phyloP scores from a whole-genome alignment of 257 asterid genomes.

The Prunella vulgaris region DNA sequence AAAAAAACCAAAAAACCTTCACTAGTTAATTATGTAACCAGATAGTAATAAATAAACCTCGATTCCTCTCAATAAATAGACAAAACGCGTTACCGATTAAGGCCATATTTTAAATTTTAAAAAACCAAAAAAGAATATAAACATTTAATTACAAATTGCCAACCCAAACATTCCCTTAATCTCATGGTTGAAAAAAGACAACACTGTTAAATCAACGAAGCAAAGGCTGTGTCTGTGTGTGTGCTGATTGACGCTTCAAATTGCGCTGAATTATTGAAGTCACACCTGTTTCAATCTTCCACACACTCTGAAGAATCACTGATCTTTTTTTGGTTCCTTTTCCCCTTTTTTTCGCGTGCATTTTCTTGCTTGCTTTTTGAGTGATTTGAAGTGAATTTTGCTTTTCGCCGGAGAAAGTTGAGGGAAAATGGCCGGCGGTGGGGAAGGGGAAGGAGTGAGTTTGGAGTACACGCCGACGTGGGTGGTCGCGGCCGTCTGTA shows the following conservation, averaged over 20 bases:
- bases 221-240: not conserved
- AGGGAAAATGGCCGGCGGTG: conserved; percentile 60
- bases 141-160: not conserved
- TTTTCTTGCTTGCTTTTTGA: not conserved
- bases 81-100: no score
- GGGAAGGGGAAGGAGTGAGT: conserved; percentile 46
- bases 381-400: conserved; percentile 19
- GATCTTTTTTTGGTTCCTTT: not conserved
- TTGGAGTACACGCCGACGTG: conserved; percentile 87
- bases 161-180: not conserved
- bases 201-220: not conserved
- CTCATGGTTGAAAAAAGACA: not conserved
- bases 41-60: no score
- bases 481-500: conserved; percentile 86
- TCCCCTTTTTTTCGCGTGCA: not conserved
- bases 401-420: conserved; percentile 7
- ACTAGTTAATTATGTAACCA: no score
- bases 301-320: not conserved
- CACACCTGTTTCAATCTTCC: not conserved
- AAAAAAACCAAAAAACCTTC: no score
- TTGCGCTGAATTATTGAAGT: conserved; percentile 10
- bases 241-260: conserved; percentile 24
- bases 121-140: no score
- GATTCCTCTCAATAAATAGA: no score
- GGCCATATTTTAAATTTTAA: no score